Percentiles rank a stretch among this genome's conserved stretches.
Conservation (phyloP, 495 filamentous ascomycete genomes). For the Parathielavia appendiculata region DNA sequence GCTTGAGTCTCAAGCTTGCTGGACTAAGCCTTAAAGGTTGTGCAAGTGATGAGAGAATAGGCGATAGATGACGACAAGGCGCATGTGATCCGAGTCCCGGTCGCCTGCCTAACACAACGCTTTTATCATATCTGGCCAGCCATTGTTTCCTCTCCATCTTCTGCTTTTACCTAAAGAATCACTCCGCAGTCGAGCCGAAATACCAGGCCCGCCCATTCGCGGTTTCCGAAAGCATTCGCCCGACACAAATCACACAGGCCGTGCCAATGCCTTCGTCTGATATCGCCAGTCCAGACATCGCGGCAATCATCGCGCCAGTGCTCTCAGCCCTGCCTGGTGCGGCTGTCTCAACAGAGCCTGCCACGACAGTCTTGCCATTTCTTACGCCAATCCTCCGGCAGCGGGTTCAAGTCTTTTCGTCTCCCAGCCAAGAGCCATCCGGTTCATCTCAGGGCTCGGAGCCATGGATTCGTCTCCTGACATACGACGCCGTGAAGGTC, state of each 20-base stretch:
- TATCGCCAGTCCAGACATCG: slow-evolving; percentile 60
- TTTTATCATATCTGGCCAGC: neutral
- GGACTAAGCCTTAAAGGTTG: no score
- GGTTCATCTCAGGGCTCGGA: slow-evolving; percentile 55
- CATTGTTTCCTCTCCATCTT: neutral
- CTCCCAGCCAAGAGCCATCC: slow-evolving; percentile 50
- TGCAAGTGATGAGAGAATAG: neutral
- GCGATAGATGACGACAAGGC: no score
- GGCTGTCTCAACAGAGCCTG: slow-evolving; percentile 69
- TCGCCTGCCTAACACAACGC: neutral
- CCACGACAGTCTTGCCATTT: slow-evolving; percentile 70
- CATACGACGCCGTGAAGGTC: slow-evolving; percentile 67
- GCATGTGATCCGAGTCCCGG: neutral
- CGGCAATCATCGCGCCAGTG: slow-evolving; percentile 64
- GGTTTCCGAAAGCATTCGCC: neutral
- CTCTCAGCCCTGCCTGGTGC: slow-evolving; percentile 84
- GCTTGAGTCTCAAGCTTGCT: no score
- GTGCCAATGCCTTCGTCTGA: slow-evolving; percentile 25
- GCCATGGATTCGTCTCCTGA: slow-evolving; percentile 87
- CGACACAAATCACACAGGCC: slow-evolving; percentile 4
- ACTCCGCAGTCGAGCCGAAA: no score
- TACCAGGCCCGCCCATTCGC: no score
- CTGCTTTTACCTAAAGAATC: neutral
- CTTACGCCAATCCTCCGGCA: slow-evolving; percentile 90
- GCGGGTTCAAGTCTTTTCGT: slow-evolving; percentile 70